These are phyloP conservation scores for Lasiodiplodia theobromae DNA, from an alignment of 2,329 filamentous ascomycete species.

Conservation along the genomic window DNA sequence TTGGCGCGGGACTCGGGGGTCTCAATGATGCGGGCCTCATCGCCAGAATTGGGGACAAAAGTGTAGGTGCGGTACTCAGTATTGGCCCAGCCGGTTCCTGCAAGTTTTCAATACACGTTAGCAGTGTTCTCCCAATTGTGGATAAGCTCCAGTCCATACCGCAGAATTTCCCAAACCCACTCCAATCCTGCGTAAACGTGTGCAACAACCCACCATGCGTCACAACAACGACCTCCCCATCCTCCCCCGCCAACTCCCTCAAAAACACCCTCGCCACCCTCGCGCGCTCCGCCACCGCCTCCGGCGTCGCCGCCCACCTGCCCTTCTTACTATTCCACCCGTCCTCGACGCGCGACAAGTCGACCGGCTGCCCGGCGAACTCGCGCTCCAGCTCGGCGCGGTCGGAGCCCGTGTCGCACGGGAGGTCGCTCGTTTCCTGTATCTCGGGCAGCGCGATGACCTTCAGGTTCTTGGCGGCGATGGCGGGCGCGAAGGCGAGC, in stretches of 20 bases:
- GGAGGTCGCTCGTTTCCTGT: slow-evolving; percentile 76
- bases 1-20: slow-evolving; percentile 39
- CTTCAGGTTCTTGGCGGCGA: slow-evolving; percentile 45
- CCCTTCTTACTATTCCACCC: slow-evolving; percentile 73
- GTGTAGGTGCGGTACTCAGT: slow-evolving; percentile 74
- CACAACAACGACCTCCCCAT: slow-evolving; percentile 77
- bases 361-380: slow-evolving; percentile 67
- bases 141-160: slow-evolving; percentile 40
- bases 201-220: slow-evolving; percentile 86
- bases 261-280: slow-evolving; percentile 67
- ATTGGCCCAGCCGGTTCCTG: slow-evolving; percentile 77
- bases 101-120: too few relatives aligned
- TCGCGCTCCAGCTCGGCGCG: slow-evolving; percentile 63
- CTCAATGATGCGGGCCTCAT: slow-evolving; percentile 44
- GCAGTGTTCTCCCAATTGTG: too few relatives aligned
- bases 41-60: slow-evolving; percentile 58
- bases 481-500: slow-evolving; percentile 65
- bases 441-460: slow-evolving; percentile 75
- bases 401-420: slow-evolving; percentile 76
- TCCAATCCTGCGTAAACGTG: slow-evolving; percentile 84
- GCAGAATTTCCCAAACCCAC: slow-evolving; percentile 60
- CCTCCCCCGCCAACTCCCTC: slow-evolving; percentile 44
- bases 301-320: slow-evolving; percentile 40
- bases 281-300: slow-evolving; percentile 67
- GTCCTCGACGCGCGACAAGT: slow-evolving; percentile 65